phyloP scores from a whole-genome alignment of 768 basidiomycete species.

The Lentinula boryana region DNA sequence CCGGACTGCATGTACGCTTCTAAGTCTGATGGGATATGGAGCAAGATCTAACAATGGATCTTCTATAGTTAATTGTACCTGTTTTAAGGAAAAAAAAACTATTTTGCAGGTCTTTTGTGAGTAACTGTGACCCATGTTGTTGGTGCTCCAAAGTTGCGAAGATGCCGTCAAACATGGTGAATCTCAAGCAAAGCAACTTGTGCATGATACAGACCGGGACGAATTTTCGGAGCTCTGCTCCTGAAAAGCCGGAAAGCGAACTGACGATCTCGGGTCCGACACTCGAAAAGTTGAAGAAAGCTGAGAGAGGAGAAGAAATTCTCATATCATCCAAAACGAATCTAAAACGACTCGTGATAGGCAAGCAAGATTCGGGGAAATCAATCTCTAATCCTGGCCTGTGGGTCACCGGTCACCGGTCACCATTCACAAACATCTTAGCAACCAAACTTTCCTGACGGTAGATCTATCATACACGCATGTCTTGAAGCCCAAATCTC shows the following conservation, averaged over 20 bases:
- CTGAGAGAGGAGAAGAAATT: neutral
- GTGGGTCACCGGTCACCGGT: neutral
- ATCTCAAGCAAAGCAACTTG: neutral
- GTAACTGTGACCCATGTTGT: neutral
- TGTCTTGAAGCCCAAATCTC: neutral
- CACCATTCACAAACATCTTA: neutral
- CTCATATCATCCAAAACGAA: neutral
- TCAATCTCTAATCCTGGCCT: neutral
- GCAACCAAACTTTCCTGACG: neutral
- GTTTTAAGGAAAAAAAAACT: neutral
- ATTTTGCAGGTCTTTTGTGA: neutral
- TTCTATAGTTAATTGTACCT: neutral
- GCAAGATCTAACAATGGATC: neutral
- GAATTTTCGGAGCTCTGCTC: neutral
- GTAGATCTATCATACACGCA: neutral
- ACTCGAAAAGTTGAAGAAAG: neutral
- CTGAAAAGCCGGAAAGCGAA: neutral
- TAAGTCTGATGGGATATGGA: neutral
- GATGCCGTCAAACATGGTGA: neutral
- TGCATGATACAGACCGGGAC: neutral
- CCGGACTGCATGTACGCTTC: neutral
- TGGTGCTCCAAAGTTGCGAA: neutral
- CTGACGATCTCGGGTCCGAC: conserved; percentile 2
- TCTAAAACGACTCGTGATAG: neutral
- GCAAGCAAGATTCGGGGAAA: neutral